A percentile compares a stretch with the other conserved stretches of the same genome.
phyloP scores from a whole-genome alignment of 2,329 filamentous ascomycete species.

The Penicillium aurantiogriseum region DNA sequence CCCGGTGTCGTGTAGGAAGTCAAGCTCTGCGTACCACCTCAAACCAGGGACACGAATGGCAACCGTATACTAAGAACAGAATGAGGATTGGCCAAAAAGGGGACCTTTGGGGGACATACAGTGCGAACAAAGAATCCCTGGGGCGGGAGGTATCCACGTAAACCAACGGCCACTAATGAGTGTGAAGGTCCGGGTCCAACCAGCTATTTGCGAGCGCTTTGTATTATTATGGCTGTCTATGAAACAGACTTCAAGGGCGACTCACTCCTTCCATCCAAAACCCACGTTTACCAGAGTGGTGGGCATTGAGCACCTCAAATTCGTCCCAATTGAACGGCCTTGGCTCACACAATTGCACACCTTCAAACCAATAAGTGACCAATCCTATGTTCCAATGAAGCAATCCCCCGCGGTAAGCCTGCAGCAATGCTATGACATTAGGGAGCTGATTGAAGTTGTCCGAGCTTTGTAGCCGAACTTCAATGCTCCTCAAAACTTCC shows the following conservation, averaged over 20 bases:
- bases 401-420: not conserved
- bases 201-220: not conserved
- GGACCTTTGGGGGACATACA: not conserved
- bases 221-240: not conserved
- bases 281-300: not conserved
- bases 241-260: not conserved
- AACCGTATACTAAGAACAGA: not conserved
- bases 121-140: not conserved
- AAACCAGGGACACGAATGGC: not conserved
- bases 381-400: not conserved
- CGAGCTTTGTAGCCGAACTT: not conserved
- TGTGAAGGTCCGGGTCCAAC: not conserved
- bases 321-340: slow-evolving; percentile 7
- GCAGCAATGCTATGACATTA: not conserved
- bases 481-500: not conserved
- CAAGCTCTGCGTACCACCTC: not conserved
- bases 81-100: not conserved
- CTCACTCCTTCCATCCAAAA: slow-evolving; percentile 10
- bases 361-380: slow-evolving; percentile 10
- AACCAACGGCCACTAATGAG: not conserved
- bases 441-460: not conserved
- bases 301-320: not conserved
- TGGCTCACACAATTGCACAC: slow-evolving; percentile 7
- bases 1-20: slow-evolving; percentile 1
- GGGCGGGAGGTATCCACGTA: not conserved